Conservation (phyloP, 352 stramenopile species). For the Globisporangium iwayamae region DNA sequence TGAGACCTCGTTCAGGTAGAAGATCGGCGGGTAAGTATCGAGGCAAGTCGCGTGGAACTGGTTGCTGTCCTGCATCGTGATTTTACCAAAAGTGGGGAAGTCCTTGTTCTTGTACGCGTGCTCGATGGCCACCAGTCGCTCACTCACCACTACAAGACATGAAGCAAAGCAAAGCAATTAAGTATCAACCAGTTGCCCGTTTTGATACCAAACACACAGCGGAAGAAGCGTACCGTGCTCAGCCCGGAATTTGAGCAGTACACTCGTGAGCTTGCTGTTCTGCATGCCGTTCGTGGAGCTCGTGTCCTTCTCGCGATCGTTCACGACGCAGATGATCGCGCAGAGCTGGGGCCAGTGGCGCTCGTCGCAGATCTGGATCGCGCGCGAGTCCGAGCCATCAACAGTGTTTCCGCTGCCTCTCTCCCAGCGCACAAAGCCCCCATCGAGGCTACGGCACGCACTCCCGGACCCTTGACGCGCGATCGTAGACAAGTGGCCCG, state of each 20-base stretch:
- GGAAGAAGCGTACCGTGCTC: conserved; percentile 21
- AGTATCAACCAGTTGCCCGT: background rate
- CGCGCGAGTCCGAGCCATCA: conserved; percentile 73
- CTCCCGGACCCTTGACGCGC: conserved; percentile 94
- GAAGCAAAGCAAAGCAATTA: background rate
- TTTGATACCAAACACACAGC: too few species aligned
- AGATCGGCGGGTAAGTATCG: conserved; percentile 97
- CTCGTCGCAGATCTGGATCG: conserved; percentile 80
- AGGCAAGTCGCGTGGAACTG: conserved; percentile 98
- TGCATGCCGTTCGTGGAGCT: conserved; percentile 96
- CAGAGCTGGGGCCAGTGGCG: conserved; percentile 93
- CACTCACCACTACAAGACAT: conserved; percentile 57
- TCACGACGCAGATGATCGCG: conserved; percentile 96
- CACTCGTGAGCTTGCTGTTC: conserved; percentile 91
- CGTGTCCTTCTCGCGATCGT: conserved; percentile 96
- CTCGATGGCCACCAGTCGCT: conserved; percentile 88
- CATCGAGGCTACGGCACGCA: conserved; percentile 94
- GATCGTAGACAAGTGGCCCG: conserved; percentile 89
- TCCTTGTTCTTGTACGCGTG: conserved; percentile 87
- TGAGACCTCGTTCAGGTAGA: conserved; percentile 97
- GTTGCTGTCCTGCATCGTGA: conserved; percentile 99
- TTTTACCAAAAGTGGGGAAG: conserved; percentile 93
- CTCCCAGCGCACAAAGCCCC: conserved; percentile 97
- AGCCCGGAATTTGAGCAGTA: conserved; percentile 87
- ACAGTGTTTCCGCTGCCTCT: conserved; percentile 73